These are phyloP conservation scores for Chaetomium strumarium DNA, from an alignment of 2,329 filamentous ascomycete species.

Conservation along the genomic window DNA sequence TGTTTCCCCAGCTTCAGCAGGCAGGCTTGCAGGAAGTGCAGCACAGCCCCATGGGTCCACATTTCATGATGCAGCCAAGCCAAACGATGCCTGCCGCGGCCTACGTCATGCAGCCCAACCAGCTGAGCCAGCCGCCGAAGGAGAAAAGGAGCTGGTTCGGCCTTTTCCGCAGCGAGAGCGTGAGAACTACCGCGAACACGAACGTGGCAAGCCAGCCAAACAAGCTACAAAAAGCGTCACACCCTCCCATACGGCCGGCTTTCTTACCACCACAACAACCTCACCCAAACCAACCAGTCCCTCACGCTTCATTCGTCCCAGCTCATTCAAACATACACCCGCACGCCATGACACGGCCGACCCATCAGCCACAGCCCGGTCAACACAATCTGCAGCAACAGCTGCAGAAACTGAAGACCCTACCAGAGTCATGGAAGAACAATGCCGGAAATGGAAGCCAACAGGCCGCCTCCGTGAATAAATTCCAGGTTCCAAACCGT, in stretches of 20 bases:
- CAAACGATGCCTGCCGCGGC: not conserved
- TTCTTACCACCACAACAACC: not conserved
- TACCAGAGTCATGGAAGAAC: not conserved
- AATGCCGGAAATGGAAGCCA: not conserved
- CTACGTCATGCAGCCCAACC: slow-evolving; percentile 3
- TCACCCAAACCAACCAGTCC: not conserved
- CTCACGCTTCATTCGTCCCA: not conserved
- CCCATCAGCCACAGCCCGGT: slow-evolving; percentile 1
- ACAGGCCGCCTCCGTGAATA: not conserved
- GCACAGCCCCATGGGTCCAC: not conserved
- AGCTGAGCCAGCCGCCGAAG: slow-evolving; percentile 1
- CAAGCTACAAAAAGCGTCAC: slow-evolving; percentile 10
- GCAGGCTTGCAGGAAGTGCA: not conserved
- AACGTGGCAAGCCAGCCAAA: not conserved
- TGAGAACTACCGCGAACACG: slow-evolving; percentile 4
- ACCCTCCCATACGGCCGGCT: not conserved
- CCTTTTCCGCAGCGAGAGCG: slow-evolving; percentile 11
- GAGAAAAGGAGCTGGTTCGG: slow-evolving; percentile 18
- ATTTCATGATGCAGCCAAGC: slow-evolving; percentile 10
- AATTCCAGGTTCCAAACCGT: not conserved
- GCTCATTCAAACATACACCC: not conserved
- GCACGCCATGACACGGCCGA: slow-evolving; percentile 6
- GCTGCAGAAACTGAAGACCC: not conserved
- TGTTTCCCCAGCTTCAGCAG: not conserved
- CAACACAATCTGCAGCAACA: not conserved